These are phyloP conservation scores for Pseudohalonectria lignicola DNA, from an alignment of 2,329 filamentous ascomycete genomes.

Conservation along the genomic window DNA sequence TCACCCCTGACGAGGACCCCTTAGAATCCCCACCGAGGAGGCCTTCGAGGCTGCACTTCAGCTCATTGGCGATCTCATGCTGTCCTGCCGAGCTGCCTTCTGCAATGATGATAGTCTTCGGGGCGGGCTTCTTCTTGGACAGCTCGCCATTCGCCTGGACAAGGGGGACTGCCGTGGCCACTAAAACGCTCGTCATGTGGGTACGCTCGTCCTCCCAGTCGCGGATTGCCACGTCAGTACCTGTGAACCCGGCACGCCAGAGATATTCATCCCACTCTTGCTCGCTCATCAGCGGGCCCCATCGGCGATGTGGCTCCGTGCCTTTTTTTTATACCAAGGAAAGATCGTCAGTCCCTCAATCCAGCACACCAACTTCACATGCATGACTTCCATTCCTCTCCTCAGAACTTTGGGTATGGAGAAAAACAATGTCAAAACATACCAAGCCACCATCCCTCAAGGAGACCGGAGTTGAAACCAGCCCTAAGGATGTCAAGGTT, in stretches of 20 bases:
- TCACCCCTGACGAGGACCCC: not conserved
- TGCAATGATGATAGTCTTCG: not conserved
- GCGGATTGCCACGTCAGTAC: not conserved
- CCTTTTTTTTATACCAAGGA: not conserved
- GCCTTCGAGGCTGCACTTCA: not conserved
- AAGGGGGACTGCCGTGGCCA: too few relatives aligned
- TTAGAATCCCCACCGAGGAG: too few relatives aligned
- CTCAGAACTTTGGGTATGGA: too few relatives aligned
- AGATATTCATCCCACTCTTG: not conserved
- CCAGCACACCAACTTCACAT: too few relatives aligned
- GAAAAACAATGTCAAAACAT: not conserved
- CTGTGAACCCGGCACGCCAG: constrained; percentile 8
- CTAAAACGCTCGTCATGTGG: not conserved
- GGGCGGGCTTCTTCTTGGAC: too few relatives aligned
- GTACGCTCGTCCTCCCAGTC: not conserved
- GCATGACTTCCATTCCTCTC: too few relatives aligned
- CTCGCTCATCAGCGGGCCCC: constrained; percentile 2
- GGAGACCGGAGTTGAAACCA: constrained; percentile 15
- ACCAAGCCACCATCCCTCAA: constrained; percentile 21
- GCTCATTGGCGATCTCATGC: not conserved
- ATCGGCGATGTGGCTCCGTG: not conserved
- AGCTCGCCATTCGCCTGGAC: too few relatives aligned
- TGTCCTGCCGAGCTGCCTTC: not conserved
- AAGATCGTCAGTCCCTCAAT: too few relatives aligned
- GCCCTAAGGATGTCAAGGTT: constrained; percentile 1